Evolutionary conservation across 140 eudicot species (phyloP), one percentile per base, ranked within the genome.

Genomic region (Erigeron philadelphicus): DNA sequence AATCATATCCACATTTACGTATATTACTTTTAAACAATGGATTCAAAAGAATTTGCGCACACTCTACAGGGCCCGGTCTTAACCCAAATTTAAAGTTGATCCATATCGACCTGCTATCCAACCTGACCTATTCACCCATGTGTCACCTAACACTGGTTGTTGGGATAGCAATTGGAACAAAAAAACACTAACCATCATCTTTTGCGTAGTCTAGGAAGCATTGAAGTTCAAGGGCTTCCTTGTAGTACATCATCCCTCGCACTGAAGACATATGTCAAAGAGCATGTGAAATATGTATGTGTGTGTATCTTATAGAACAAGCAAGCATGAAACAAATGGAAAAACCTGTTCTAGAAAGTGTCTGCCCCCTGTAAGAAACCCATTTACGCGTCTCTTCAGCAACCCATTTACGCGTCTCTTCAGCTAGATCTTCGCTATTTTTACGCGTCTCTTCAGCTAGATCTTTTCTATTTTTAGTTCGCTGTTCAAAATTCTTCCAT

Each of bases 201-300:
- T 75, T 86, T 52, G 97, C 99, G 54, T 78, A 80, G 73, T 94
- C 99, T 75, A 89, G 82, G 81, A 89, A 94, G 81, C 95, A 89
- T 59, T 94, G 99, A 48, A 94, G 91, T 73, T 94, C 95, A 72
- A 94, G 85, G 76, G 99, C 90, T 57, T 84, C 86, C 74, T 83
- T 85, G 82, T 89, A 94, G 82, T 94, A 94, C 95, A 94, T 94
- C 99, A 94, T 94, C 61, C 99, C 99, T 83, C 99, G 82, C 78
- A 94, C 99, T 94, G 83, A 53, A 61, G 57, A 69, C 60, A 49
- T 70, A 66, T 66, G 65, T 59, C 25, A 58, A 66, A 72, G 50
- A 72, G 74, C 19, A 16, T 66, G 44, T 72, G 72, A 50, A 54
- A 63, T 57, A 69, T 57, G 56, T 55, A 13, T 66, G n/a, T 66